Conservation (phyloP, 345 rosid genomes). For the Ceriops decandra region DNA sequence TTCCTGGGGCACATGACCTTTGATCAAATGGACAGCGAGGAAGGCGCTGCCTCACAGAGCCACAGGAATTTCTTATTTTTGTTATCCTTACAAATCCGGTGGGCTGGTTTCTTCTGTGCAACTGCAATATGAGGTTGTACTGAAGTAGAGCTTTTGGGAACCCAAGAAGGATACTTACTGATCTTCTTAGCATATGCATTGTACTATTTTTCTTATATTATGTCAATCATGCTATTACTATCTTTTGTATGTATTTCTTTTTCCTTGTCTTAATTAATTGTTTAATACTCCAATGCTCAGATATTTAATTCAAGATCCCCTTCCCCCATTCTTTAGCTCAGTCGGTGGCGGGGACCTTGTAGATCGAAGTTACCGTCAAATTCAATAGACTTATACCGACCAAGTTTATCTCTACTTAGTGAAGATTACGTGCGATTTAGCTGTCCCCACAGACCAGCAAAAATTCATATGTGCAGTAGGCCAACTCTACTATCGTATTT, state of each 20-base stretch:
- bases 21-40: conserved; percentile 42
- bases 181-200: conserved; percentile 16
- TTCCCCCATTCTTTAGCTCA: not conserved
- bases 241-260: too few species aligned
- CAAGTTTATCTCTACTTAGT: not conserved
- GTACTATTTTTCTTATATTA: conserved; percentile 5
- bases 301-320: not conserved
- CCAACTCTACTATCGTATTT: not conserved
- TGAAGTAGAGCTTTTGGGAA: conserved; percentile 4
- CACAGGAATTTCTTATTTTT: conserved; percentile 29
- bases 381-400: not conserved
- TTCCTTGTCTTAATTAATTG: too few species aligned
- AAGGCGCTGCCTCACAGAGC: conserved; percentile 21
- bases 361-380: not conserved
- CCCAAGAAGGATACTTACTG: conserved; percentile 27
- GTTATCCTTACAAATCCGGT: conserved; percentile 21
- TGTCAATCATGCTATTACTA: not conserved
- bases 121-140: not conserved
- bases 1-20: conserved; percentile 49
- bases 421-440: not conserved
- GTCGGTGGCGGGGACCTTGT: conserved; percentile 19
- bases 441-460: not conserved
- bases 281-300: conserved; percentile 3
- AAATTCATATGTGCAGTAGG: not conserved
- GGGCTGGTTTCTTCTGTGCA: conserved; percentile 9